Evolutionary conservation across 148 eudicot genomes (phyloP), one percentile per base, ranked within the genome.

Genomic region (Rhododendron mucronatum): DNA sequence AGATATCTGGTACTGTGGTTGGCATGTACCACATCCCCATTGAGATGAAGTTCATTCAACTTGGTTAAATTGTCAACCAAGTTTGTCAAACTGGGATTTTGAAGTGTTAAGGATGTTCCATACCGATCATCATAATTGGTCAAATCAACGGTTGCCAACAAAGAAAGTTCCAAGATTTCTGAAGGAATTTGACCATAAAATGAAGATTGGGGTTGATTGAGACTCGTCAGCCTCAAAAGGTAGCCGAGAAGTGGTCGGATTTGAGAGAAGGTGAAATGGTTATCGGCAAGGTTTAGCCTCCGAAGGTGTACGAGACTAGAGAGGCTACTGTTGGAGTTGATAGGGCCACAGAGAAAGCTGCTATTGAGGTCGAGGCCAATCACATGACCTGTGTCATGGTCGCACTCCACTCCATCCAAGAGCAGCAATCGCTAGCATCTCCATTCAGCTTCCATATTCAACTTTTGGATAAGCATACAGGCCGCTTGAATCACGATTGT

Each of bases 371-470:
- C 89, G 41, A 91, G 92, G 41, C 87, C 88, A 3, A 80, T 89
- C 28, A 92, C 92, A 85, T 82, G 84, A 59, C 91, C 89, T 0
- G 89, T 85, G 7, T 67, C 18, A 45, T 88, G 14, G 47, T 89
- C 87, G 35, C 92, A 92, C 85, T 80, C 48, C 12, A 91, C 94
- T 23, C 92, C 91, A 51, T 92, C 92, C 92, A 91, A 90, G 45
- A 51, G 83, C 90, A 92, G 33, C 94, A 92, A 51, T 86, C 74
- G 13, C 20, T 33, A 28, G 6, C 35, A 45, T 3, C 23, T 20
- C 84, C 83, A 57, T 78, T 4, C 1, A 37, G 67, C n/a, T 81
- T 87, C 86, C 89, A 83, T 4, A 83, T 21, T 7, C 71, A 11
- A 84, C 79, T 33, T 84, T 87, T 1, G 74, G 73, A 23, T 87